Percentiles rank a stretch among this genome's conserved stretches.
These are phyloP conservation scores for Ceratocystis colombiana DNA, from an alignment of 2,329 filamentous ascomycete genomes.

Conservation along the genomic window DNA sequence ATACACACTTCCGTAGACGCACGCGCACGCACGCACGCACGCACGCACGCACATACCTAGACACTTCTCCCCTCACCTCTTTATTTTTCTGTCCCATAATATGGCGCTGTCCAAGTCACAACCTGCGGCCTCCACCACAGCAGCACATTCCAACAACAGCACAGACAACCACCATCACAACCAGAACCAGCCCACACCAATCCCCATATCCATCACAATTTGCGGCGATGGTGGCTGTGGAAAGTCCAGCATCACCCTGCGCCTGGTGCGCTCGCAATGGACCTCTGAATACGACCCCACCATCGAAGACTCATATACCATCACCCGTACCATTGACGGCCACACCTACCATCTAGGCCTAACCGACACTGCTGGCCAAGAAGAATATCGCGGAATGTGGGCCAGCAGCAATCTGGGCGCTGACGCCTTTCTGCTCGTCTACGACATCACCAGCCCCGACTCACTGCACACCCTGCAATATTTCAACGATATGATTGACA, in stretches of 20 bases:
- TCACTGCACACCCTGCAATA: slow-evolving; percentile 63
- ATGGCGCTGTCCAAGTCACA: slow-evolving; percentile 28
- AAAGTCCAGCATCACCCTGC: slow-evolving; percentile 76
- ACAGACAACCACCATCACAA: slow-evolving; percentile 3
- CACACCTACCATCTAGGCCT: slow-evolving; percentile 68
- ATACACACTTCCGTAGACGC: background rate
- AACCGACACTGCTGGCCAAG: slow-evolving; percentile 79
- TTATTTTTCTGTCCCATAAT: slow-evolving; percentile 14
- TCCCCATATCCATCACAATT: slow-evolving; percentile 65
- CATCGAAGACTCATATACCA: slow-evolving; percentile 75
- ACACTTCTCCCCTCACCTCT: background rate
- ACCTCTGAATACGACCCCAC: slow-evolving; percentile 73
- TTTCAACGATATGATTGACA: slow-evolving; percentile 75
- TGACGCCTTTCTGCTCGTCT: slow-evolving; percentile 76
- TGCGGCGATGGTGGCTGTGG: slow-evolving; percentile 78
- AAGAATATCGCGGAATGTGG: slow-evolving; percentile 84
- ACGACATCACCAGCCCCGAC: slow-evolving; percentile 66
- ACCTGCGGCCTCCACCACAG: background rate
- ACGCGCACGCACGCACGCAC: background rate
- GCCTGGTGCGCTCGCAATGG: slow-evolving; percentile 73
- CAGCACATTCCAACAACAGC: slow-evolving; percentile 1
- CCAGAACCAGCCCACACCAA: slow-evolving; percentile 31
- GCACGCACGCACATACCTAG: background rate
- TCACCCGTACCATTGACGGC: slow-evolving; percentile 70
- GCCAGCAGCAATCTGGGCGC: slow-evolving; percentile 65